These are phyloP conservation scores for Pyronema domesticum DNA, from an alignment of 495 filamentous ascomycete genomes.

Conservation along the genomic window DNA sequence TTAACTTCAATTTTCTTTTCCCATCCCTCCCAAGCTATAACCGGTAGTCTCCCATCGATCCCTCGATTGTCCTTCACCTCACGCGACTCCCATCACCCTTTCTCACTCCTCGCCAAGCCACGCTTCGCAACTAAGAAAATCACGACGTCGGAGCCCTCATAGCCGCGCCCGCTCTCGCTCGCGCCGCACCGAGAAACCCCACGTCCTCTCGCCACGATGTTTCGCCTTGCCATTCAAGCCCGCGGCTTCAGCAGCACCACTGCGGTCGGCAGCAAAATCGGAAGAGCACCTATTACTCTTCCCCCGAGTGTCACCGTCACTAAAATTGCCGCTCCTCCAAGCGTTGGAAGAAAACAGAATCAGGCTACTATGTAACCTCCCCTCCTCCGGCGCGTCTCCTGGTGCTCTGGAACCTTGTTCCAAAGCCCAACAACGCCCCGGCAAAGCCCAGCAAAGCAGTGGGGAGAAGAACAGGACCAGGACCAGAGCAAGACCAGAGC, in stretches of 20 bases:
- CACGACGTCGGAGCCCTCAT: not conserved
- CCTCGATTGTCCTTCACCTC: too few species aligned
- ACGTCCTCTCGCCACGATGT: not conserved
- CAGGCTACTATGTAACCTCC: not conserved
- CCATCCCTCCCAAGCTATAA: too few species aligned
- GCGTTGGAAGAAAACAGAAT: not conserved
- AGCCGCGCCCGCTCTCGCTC: not conserved
- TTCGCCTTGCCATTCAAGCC: not conserved
- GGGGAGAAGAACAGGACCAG: too few species aligned
- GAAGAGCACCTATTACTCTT: not conserved
- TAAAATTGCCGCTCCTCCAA: not conserved
- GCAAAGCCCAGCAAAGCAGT: not conserved
- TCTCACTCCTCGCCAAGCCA: not conserved
- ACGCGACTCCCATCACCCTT: not conserved
- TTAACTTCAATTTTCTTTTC: too few species aligned
- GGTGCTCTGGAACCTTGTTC: not conserved
- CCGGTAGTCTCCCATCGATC: too few species aligned
- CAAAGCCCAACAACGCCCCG: not conserved
- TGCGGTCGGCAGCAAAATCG: constrained; percentile 2
- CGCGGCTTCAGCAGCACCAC: not conserved
- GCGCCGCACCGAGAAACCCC: not conserved
- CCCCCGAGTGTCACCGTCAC: constrained; percentile 3
- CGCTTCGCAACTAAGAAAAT: not conserved
- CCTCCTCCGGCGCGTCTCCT: not conserved
- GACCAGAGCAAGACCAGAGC: too few species aligned